A percentile compares a stretch with the other conserved stretches of the same genome.
Conservation (phyloP, 2,329 filamentous ascomycete genomes). For the Paradendryphiella salina region DNA sequence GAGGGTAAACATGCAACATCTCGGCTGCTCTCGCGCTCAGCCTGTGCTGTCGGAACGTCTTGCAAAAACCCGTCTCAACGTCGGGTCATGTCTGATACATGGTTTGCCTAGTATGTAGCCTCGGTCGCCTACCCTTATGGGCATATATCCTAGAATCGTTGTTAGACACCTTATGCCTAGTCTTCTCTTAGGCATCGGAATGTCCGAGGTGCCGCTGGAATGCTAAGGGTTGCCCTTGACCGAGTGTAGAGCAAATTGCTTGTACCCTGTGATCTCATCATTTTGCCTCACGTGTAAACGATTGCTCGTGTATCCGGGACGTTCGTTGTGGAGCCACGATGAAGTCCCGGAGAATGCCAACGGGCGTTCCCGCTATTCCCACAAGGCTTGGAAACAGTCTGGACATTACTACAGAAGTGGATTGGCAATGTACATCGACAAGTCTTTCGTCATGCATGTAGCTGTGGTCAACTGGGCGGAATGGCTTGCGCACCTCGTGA, state of each 20-base stretch:
- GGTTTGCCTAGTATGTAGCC: neutral
- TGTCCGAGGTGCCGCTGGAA: neutral
- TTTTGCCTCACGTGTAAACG: neutral
- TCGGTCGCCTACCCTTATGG: neutral
- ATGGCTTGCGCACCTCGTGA: conserved; percentile 10
- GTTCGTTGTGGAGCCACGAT: neutral
- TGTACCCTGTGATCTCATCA: neutral
- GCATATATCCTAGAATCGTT: neutral
- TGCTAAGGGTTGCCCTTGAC: neutral
- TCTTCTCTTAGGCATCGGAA: neutral
- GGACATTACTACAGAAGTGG: conserved; percentile 10
- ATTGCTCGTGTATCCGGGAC: neutral
- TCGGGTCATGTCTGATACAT: neutral
- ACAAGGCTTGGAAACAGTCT: conserved; percentile 17
- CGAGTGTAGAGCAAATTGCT: neutral
- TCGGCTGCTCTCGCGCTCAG: neutral
- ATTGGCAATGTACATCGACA: neutral
- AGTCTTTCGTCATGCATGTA: conserved; percentile 16
- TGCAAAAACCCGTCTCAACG: neutral
- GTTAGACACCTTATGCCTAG: neutral
- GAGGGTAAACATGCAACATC: neutral
- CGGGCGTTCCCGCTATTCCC: conserved; percentile 18
- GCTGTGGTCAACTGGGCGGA: conserved; percentile 8
- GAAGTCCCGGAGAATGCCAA: conserved; percentile 10
- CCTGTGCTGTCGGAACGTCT: neutral